Evolutionary conservation across 225 moss, liverwort and hornwort genomes (phyloP).

Genomic region (Lunularia cruciata): DNA sequence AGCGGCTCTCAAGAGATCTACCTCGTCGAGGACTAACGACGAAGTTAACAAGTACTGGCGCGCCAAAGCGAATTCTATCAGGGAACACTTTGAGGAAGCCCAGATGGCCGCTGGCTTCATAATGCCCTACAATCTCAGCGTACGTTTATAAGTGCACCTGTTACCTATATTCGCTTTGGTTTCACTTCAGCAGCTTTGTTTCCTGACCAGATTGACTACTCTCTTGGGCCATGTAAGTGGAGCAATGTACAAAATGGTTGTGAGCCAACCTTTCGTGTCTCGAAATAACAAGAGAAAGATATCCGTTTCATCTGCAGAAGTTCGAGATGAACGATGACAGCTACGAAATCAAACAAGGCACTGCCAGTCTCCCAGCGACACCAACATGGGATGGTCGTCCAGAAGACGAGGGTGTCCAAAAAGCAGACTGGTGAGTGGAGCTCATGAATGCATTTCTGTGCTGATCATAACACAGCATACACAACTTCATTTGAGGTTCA

Average conservation of each 20-base stretch:
- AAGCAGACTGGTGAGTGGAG: constrained; percentile 18
- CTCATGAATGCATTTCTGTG: background rate
- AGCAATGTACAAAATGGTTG: background rate
- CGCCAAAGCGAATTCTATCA: constrained; percentile 18
- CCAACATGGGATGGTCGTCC: constrained; percentile 11
- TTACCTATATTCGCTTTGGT: background rate
- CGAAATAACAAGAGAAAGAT: background rate
- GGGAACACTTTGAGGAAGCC: constrained; percentile 42
- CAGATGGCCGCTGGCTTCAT: constrained; percentile 31
- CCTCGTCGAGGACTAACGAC: constrained; percentile 38
- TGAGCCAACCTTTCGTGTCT: background rate
- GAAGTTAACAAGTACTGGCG: constrained; percentile 38
- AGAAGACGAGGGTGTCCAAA: background rate
- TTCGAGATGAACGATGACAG: constrained; percentile 23
- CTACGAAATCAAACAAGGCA: constrained; percentile 10
- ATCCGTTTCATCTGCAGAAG: background rate
- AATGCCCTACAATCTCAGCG: constrained; percentile 7
- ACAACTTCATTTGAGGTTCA: background rate
- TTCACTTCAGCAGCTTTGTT: background rate
- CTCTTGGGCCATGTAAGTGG: background rate
- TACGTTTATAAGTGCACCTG: background rate
- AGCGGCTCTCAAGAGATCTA: constrained; percentile 35
- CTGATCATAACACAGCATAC: background rate
- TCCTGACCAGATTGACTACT: background rate
- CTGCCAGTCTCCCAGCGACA: constrained; percentile 1